Base-by-base conservation (phyloP, 148 eudicot genomes). In the Silene uniflora region DNA sequence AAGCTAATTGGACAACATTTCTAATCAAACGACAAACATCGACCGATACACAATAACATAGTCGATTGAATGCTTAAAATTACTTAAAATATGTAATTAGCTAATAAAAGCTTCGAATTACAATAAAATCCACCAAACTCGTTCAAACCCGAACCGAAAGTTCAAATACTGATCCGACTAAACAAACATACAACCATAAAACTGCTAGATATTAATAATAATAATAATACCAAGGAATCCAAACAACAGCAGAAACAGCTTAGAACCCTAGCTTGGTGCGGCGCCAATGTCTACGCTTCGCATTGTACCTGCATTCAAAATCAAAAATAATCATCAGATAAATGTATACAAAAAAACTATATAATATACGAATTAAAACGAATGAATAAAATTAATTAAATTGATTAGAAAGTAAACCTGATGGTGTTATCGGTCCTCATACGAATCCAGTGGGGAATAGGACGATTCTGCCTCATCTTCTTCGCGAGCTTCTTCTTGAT, bases 401-500 rank as follows among this genome's bases (percentile, higher is more conserved):
- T 6, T 12, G 24, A 9, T 10, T 21, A 44, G 24, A 66, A 22
- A 18, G 22, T 18, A 62, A 39, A 85, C 90, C 90, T 88, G 80
- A 91, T 91, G 75, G 93, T 91, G 87, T 89, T 91, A 74, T 88
- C 97, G 7, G 97, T 91, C 16, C 97, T 81, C 91, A 91, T 83
- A 25, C 97, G 93, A 78, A 91, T 89, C 97, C 97, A 91, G 87
- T 91, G 84, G 10, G 97, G 97, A 22, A 91, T 91, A 18, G 97
- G 97, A 62, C 97, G 86, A 62, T 91, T 91, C 84, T 91, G 97
- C 87, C 97, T 87, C 91, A 89, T 90, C 91, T 91, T 91, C 91
- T 91, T 91, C 72, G 88, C 97, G 21, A 91, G 85, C 84, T 91
- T 91, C 90, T 89, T 89, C 93, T 91, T 91, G 7, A 91, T 89